Conservation (phyloP, 129 eudicot genomes). For the Glebionis coronaria region DNA sequence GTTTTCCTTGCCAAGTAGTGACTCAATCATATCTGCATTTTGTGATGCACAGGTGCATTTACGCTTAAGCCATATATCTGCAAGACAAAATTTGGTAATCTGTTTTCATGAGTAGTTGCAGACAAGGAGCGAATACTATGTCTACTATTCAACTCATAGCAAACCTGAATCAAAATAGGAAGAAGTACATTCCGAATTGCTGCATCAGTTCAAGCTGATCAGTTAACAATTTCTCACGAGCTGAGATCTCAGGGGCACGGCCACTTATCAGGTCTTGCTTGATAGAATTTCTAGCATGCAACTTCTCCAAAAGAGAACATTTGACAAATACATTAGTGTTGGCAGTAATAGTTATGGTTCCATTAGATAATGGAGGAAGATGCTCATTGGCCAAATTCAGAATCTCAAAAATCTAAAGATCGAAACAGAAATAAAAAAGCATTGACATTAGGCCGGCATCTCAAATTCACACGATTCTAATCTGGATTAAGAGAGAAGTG, state of each 20-base stretch:
- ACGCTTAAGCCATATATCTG: no score
- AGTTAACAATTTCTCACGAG: conserved; percentile 59
- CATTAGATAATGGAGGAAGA: conserved; percentile 90
- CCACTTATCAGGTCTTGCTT: conserved; percentile 58
- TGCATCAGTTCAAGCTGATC: conserved; percentile 97
- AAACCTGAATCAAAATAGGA: conserved; percentile 87
- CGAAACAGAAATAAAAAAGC: background rate
- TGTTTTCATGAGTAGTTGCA: no score
- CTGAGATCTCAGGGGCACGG: conserved; percentile 42
- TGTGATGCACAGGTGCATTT: no score
- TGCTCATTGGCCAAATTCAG: conserved; percentile 97
- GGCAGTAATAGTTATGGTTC: conserved; percentile 83
- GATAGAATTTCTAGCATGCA: conserved; percentile 48
- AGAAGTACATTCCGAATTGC: conserved; percentile 92
- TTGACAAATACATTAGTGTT: conserved; percentile 55
- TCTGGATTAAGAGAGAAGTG: no score
- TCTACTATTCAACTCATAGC: conserved; percentile 3
- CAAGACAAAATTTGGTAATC: no score
- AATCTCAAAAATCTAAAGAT: conserved; percentile 77
- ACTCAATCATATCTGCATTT: no score
- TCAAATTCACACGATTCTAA: no score
- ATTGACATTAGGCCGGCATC: background rate
- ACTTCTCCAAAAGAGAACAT: conserved; percentile 61
- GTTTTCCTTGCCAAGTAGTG: no score
- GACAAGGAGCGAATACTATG: no score